Conservation (phyloP, 2,329 filamentous ascomycete genomes). For the Fusarium liriodendri region DNA sequence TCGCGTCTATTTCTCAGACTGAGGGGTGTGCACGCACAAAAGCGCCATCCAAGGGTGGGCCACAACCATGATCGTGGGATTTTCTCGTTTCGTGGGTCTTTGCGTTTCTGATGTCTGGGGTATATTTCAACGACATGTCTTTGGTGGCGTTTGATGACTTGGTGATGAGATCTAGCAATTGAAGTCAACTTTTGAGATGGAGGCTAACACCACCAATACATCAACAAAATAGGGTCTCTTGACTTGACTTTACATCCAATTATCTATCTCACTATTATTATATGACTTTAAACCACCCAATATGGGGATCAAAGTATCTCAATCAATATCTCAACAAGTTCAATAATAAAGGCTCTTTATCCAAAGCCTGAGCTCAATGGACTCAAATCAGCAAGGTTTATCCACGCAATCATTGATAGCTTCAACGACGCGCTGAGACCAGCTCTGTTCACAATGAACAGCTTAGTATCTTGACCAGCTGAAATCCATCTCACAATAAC, state of each 20-base stretch:
- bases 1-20: slow-evolving; percentile 7
- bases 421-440: too few relatives aligned
- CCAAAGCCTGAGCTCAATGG: too few relatives aligned
- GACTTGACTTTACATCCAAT: not conserved
- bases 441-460: too few relatives aligned
- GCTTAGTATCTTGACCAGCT: too few relatives aligned
- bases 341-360: not conserved
- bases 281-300: not conserved
- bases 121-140: not conserved
- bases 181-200: not conserved
- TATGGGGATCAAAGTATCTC: not conserved
- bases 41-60: slow-evolving; percentile 7
- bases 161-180: not conserved
- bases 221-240: not conserved
- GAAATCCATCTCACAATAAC: not conserved
- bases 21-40: slow-evolving; percentile 15
- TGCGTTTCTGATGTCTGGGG: slow-evolving; percentile 4
- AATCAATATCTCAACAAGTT: not conserved
- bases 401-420: too few relatives aligned
- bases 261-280: not conserved
- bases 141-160: not conserved
- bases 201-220: not conserved
- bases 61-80: slow-evolving; percentile 10
- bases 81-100: slow-evolving; percentile 13
- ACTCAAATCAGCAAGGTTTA: too few relatives aligned